Percentiles rank a stretch among this genome's conserved stretches.
phyloP scores from a whole-genome alignment of 305 asterid genomes.

The Fraxinus ornus region DNA sequence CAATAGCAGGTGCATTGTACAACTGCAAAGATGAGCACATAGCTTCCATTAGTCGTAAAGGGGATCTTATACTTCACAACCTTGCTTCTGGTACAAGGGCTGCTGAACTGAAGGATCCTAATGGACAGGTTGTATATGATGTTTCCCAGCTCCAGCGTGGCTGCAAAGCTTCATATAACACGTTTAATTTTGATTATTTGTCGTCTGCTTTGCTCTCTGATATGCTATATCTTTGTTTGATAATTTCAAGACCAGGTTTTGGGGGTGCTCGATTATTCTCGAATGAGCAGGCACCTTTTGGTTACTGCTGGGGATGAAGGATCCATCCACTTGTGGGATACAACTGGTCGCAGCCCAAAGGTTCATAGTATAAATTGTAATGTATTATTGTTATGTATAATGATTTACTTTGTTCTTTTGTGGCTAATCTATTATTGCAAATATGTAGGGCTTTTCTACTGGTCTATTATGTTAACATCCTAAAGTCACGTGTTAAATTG shows the following conservation, averaged over 20 bases:
- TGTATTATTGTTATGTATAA: neutral
- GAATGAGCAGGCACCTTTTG: constrained; percentile 94
- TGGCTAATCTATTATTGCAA: neutral
- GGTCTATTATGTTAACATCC: neutral
- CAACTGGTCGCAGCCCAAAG: constrained; percentile 96
- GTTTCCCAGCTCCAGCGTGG: constrained; percentile 20
- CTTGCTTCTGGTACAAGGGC: constrained; percentile 95
- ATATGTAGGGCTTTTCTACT: neutral
- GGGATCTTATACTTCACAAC: constrained; percentile 93
- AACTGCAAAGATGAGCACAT: constrained; percentile 98
- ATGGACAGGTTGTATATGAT: constrained; percentile 71
- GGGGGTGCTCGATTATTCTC: constrained; percentile 94
- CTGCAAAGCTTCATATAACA: constrained; percentile 16
- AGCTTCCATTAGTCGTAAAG: constrained; percentile 95
- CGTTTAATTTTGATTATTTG: constrained; percentile 24
- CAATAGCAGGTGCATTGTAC: constrained; percentile 84
- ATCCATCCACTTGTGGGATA: constrained; percentile 94
- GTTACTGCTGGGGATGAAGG: constrained; percentile 99
- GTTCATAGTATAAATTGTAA: constrained; percentile 36
- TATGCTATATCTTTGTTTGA: constrained; percentile 9
- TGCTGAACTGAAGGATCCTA: constrained; percentile 94
- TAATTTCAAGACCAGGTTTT: constrained; percentile 67
- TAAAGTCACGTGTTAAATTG: neutral
- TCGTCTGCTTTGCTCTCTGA: constrained; percentile 24
- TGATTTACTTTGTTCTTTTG: neutral